Base-by-base conservation (phyloP, 371 early-diverging fungal genomes). In the Mortierella sp. region DNA sequence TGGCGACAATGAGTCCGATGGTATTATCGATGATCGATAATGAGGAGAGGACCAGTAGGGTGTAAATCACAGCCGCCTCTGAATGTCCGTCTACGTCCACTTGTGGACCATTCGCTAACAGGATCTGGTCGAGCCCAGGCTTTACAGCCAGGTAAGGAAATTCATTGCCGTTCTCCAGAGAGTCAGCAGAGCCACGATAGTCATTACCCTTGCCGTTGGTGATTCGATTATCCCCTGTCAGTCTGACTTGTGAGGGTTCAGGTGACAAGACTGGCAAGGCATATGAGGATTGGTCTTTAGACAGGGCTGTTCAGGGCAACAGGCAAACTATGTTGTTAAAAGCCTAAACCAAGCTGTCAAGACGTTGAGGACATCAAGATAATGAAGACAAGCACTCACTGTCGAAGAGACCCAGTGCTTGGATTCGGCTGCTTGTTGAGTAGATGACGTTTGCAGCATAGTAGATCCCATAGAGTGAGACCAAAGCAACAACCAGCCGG, bases 401-500 rank as follows among this genome's bases (percentile, higher is more conserved):
- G 47, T 29, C 14, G 17, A 63, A 37, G 44, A 21, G 34, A n/a
- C 27, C 49, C n/a, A 71, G 45, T 37, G 46, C 17, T 24, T 71
- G 60, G 71, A 71, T 64, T 21, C 62, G 50, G n/a, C 28, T 9
- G 52, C 54, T 55, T 22, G 63, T 52, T 10, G 60, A 21, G 6
- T 51, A 46, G 47, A 73, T 57, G 28, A 40, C 48, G 47, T 37
- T 55, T 6, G 53, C 40, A 19, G 73, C 67, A 40, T 50, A 73
- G 48, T 59, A 73, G 25, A 67, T 67, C 17, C 73, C 73, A 24
- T 73, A 73, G 14, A 73, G 28, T 9, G 73, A 73, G 19, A 73
- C 67, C 19, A 67, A 48, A n/a, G 67, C 73, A 9, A 73, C 73
- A 2, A 63, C 55, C 2, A 73, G 43, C 6, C 73, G 62, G 2